These are phyloP conservation scores for Sarocladiaceae sp. DNA, from an alignment of 2,329 filamentous ascomycete genomes.

Conservation along the genomic window DNA sequence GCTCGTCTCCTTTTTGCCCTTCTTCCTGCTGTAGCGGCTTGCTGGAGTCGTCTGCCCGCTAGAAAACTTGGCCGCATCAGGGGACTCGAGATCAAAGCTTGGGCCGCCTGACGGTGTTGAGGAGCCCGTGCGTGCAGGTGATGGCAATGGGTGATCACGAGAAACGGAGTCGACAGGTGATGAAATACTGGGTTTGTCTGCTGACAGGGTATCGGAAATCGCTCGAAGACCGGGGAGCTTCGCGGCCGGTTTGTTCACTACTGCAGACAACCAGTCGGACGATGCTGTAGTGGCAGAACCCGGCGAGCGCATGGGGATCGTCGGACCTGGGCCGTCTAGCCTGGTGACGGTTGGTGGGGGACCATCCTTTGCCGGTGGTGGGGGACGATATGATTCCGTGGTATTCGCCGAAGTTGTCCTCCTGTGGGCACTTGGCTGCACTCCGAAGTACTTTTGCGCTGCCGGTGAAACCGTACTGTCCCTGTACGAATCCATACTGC, in stretches of 20 bases:
- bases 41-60: conserved; percentile 43
- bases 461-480: conserved; percentile 59
- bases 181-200: conserved; percentile 18
- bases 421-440: conserved; percentile 44
- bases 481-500: conserved; percentile 71
- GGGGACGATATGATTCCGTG: conserved; percentile 48
- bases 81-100: conserved; percentile 77
- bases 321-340: conserved; percentile 41
- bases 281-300: not conserved
- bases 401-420: conserved; percentile 59
- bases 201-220: conserved; percentile 68
- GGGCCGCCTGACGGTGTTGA: conserved; percentile 60
- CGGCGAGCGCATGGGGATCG: conserved; percentile 1
- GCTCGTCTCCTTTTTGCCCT: conserved; percentile 90
- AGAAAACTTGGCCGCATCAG: conserved; percentile 57
- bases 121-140: conserved; percentile 73
- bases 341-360: conserved; percentile 57
- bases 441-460: conserved; percentile 66
- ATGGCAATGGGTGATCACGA: conserved; percentile 49
- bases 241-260: conserved; percentile 45
- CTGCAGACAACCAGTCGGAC: conserved; percentile 50
- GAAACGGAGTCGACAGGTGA: conserved; percentile 31
- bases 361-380: conserved; percentile 48
- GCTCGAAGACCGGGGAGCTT: conserved; percentile 70
- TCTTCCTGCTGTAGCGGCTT: conserved; percentile 53